phyloP scores from a whole-genome alignment of 164 flowering plant genomes.

The Vitis rotundifolia region DNA sequence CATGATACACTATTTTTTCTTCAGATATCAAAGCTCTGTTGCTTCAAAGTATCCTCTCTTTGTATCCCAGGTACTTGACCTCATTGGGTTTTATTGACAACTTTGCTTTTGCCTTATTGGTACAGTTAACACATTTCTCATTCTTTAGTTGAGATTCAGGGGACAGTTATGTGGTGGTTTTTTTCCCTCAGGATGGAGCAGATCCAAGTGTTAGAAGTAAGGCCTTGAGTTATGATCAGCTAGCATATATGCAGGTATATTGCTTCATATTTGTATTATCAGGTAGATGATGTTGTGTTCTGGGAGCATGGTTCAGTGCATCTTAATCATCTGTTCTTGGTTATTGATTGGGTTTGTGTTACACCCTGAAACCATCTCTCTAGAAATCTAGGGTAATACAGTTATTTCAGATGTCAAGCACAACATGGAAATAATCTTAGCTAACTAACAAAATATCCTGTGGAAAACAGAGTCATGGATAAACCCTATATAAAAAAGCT shows the following conservation, averaged over 20 bases:
- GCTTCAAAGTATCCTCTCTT: slow-evolving; percentile 92
- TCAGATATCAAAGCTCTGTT: slow-evolving; percentile 75
- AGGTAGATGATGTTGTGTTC: neutral
- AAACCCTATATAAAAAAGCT: no score
- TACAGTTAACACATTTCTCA: neutral
- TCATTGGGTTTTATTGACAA: neutral
- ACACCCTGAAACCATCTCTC: no score
- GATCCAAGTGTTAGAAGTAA: slow-evolving; percentile 65
- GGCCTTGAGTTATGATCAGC: slow-evolving; percentile 78
- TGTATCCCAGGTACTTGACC: slow-evolving; percentile 76
- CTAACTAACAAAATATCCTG: no score
- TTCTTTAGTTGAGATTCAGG: neutral
- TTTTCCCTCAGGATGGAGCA: slow-evolving; percentile 74
- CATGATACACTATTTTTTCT: slow-evolving; percentile 9
- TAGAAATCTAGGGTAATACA: no score
- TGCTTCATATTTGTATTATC: neutral
- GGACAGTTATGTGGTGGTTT: neutral
- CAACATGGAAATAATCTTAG: no score
- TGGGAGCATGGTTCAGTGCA: neutral
- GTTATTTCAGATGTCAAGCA: no score
- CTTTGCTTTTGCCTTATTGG: slow-evolving; percentile 6
- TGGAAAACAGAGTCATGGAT: no score
- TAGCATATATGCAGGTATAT: slow-evolving; percentile 91
- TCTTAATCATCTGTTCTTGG: no score
- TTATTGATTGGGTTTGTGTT: no score